Percentiles rank a stretch among this genome's conserved stretches.
Evolutionary conservation across 2,329 filamentous ascomycete species (phyloP).

Genomic region (Kalmusia sp.): DNA sequence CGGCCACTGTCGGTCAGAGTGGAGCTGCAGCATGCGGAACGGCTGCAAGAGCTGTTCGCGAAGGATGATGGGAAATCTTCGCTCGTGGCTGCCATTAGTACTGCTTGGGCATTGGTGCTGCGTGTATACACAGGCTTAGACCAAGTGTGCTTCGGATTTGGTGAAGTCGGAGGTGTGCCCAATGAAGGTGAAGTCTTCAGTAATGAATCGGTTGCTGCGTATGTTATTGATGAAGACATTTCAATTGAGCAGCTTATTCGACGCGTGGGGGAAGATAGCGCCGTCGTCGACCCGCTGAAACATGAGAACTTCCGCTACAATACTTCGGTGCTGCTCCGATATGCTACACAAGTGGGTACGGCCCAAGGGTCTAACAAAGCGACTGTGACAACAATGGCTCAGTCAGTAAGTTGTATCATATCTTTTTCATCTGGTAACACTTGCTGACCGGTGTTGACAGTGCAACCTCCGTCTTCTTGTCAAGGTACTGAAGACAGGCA

Average conservation of each 20-base stretch:
- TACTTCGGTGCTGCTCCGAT: constrained; percentile 24
- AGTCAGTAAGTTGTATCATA: constrained; percentile 15
- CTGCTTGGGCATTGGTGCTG: constrained; percentile 43
- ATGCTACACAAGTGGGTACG: constrained; percentile 6
- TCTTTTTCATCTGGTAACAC: not conserved
- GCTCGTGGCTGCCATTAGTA: constrained; percentile 16
- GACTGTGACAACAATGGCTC: constrained; percentile 17
- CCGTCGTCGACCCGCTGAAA: not conserved
- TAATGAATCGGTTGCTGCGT: constrained; percentile 2
- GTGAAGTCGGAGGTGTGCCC: constrained; percentile 16
- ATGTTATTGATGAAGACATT: constrained; percentile 15
- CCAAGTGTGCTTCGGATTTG: constrained; percentile 52
- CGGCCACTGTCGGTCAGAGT: constrained; percentile 28
- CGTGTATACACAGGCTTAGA: constrained; percentile 40
- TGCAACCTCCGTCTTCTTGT: constrained; percentile 28
- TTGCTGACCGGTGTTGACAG: constrained; percentile 12
- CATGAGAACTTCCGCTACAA: constrained; percentile 16
- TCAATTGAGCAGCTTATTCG: constrained; percentile 16
- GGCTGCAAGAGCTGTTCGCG: constrained; percentile 20
- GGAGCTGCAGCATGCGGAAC: constrained; percentile 20
- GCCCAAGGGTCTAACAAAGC: constrained; percentile 6
- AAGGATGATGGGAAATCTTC: constrained; percentile 8
- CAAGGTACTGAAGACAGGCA: constrained; percentile 27
- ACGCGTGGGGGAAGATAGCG: constrained; percentile 1
- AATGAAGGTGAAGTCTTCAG: not conserved